phyloP scores from a whole-genome alignment of 805 yeast genomes.

The Myxozyma vanderwaltii region DNA sequence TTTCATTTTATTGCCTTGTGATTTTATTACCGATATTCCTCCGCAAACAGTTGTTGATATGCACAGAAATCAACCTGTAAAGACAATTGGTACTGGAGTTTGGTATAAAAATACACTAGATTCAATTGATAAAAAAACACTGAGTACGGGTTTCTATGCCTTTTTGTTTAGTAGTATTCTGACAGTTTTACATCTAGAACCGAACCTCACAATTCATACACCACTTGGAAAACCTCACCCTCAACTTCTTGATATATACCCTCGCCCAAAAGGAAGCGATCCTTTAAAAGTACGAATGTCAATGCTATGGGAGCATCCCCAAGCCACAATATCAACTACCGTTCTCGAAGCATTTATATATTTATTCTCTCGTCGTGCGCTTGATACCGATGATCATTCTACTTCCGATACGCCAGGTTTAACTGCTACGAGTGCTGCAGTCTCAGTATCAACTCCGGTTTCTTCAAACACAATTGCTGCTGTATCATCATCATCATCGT shows the following conservation, averaged over 20 bases:
- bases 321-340: conserved; percentile 72
- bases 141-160: conserved; percentile 57
- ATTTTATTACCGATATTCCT: conserved; percentile 87
- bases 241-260: conserved; percentile 68
- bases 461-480: neutral
- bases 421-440: neutral
- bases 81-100: conserved; percentile 73
- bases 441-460: neutral
- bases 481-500: no score
- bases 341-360: conserved; percentile 74
- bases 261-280: conserved; percentile 52
- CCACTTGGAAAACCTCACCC: conserved; percentile 44
- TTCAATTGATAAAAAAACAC: conserved; percentile 72
- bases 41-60: conserved; percentile 86
- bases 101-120: conserved; percentile 75
- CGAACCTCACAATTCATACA: conserved; percentile 42
- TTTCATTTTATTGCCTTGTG: conserved; percentile 89
- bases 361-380: conserved; percentile 58
- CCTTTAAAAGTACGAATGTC: conserved; percentile 78
- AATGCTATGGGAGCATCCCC: conserved; percentile 86
- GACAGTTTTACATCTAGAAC: conserved; percentile 8
- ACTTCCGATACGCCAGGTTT: neutral
- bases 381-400: conserved; percentile 40
- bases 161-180: conserved; percentile 45
- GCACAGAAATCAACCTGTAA: conserved; percentile 68